Evolutionary conservation across 2,329 filamentous ascomycete genomes (phyloP).

Genomic region (Ophidiomyces ophidiicola): DNA sequence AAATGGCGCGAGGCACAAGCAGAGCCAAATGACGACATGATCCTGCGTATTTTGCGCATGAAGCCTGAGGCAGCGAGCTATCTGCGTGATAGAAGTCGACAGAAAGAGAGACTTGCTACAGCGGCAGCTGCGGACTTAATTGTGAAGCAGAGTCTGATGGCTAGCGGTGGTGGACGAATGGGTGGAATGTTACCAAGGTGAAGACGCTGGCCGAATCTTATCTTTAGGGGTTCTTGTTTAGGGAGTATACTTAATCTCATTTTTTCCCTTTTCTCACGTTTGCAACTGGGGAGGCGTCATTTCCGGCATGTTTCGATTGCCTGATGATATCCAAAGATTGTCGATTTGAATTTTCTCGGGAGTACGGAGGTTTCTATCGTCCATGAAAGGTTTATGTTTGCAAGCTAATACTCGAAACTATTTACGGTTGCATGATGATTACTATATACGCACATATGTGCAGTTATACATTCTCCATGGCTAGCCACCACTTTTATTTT

Average conservation of each 20-base stretch:
- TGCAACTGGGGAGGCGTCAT: not conserved
- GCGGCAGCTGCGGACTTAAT: conserved; percentile 87
- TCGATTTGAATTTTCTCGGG: not conserved
- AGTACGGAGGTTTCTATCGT: not conserved
- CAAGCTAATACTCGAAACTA: no score
- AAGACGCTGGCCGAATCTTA: not conserved
- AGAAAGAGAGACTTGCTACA: conserved; percentile 85
- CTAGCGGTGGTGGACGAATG: conserved; percentile 44
- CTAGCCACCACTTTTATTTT: no score
- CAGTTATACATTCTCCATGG: no score
- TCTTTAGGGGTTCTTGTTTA: not conserved
- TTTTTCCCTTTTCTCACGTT: no score
- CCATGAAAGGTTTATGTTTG: not conserved
- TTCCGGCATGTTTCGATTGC: not conserved
- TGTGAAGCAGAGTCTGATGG: conserved; percentile 75
- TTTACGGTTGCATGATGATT: no score
- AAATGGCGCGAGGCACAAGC: conserved; percentile 92
- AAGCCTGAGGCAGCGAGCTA: conserved; percentile 78
- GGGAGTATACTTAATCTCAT: not conserved
- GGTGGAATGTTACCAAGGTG: conserved; percentile 28
- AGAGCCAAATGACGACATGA: conserved; percentile 96
- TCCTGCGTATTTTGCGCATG: conserved; percentile 88
- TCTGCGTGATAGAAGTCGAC: conserved; percentile 76
- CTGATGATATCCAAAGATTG: conserved; percentile 5
- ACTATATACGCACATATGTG: no score